phyloP scores from a whole-genome alignment of 2,329 filamentous ascomycete genomes.

The Penicillium sp. region DNA sequence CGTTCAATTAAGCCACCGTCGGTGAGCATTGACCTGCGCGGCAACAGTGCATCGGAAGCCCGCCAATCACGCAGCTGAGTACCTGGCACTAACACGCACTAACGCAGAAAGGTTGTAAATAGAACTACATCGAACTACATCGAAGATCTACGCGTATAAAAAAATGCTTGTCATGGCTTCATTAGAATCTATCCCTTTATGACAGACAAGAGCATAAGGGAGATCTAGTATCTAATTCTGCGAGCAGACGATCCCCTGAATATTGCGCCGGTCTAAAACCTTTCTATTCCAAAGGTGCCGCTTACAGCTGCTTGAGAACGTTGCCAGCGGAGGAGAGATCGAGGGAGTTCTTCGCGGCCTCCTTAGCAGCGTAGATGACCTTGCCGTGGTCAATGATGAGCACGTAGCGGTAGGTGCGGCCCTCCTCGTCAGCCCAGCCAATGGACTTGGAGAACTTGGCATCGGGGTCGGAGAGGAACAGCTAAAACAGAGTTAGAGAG shows the following conservation, averaged over 20 bases:
- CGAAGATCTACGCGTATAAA: slow-evolving; percentile 13
- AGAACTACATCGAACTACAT: background rate
- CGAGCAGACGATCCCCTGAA: background rate
- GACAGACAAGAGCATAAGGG: slow-evolving; percentile 11
- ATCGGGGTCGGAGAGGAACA: slow-evolving; percentile 72
- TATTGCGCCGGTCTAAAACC: slow-evolving; percentile 14
- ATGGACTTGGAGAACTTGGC: slow-evolving; percentile 71
- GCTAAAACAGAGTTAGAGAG: slow-evolving; percentile 36
- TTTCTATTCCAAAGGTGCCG: slow-evolving; percentile 4
- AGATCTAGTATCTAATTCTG: slow-evolving; percentile 4
- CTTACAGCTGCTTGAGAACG: slow-evolving; percentile 47
- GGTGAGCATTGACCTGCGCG: slow-evolving; percentile 10
- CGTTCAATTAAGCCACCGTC: background rate
- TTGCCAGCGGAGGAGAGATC: slow-evolving; percentile 48
- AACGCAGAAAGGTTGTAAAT: background rate
- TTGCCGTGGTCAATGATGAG: slow-evolving; percentile 79
- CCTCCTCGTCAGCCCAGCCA: slow-evolving; percentile 68
- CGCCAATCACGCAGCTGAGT: slow-evolving; percentile 8
- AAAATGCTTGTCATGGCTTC: slow-evolving; percentile 18
- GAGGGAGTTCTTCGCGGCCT: slow-evolving; percentile 47
- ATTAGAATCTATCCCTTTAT: slow-evolving; percentile 19
- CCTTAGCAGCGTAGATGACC: slow-evolving; percentile 73
- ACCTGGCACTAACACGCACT: background rate
- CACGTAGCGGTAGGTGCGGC: slow-evolving; percentile 73
- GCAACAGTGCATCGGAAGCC: background rate